Base-by-base conservation (phyloP, 2,329 filamentous ascomycete species). In the Microdochium nivale region DNA sequence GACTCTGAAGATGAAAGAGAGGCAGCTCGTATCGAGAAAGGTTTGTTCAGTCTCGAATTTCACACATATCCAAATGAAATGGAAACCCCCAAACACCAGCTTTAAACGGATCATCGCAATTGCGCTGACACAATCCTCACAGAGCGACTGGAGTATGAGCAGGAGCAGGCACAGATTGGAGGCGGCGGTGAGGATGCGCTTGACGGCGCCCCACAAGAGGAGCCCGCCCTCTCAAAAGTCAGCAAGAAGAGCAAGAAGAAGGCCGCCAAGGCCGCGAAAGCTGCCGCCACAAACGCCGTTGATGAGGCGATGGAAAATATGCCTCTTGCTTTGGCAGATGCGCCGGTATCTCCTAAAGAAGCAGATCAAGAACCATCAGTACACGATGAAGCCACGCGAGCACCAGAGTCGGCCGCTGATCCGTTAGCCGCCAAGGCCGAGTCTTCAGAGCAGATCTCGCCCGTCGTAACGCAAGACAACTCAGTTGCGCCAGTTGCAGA, bases 1-100 rank as follows among this genome's bases (percentile, higher is more conserved):
- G 52, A 53, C 7, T 51, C 52, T 37, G 53, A 56, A 14, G 54
- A 56, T 11, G 30, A 30, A 16, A 48, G 25, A 16, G 16, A 4
- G 21, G 14, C 14, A 19, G 40, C 16, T 19, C 40, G 40, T 13
- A 19, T 51, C 33, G 30, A 49, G 19, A 43, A 52, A 50, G 54
- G 54, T 56, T 52, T 14, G 53, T 55, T n/a, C 14, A 25, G 24
- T 21, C n/a, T 7, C 11, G 23, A 9, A 16, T 33, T 16, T 33
- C 32, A 33, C 32, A 16, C 32, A 9, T 9, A n/a, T 19, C 43
- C 43, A 21, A 13, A 25, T 47, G 23, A 47, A 13, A 16, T n/a
- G n/a, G n/a, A n/a, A n/a, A n/a, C n/a, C n/a, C n/a, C n/a, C n/a
- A n/a, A n/a, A n/a, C n/a, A n/a, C n/a, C n/a, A n/a, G n/a, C n/a